A percentile compares a stretch with the other conserved stretches of the same genome.
Conservation (phyloP, 305 asterid species). For the Solanum hybrid region DNA sequence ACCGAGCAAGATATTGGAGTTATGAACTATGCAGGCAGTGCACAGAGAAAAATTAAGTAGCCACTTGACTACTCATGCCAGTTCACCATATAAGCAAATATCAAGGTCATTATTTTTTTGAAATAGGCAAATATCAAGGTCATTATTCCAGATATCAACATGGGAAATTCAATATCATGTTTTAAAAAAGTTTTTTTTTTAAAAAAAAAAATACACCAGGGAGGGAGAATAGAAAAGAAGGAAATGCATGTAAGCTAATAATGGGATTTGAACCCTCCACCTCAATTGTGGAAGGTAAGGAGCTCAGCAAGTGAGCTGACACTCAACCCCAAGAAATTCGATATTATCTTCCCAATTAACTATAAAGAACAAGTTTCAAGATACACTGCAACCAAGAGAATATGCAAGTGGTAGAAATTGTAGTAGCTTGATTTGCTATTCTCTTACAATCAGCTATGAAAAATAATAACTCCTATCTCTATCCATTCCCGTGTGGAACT, state of each 20-base stretch:
- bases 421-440: not conserved
- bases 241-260: not conserved
- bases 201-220: not conserved
- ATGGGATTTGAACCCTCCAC: not conserved
- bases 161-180: not conserved
- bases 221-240: not conserved
- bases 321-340: not conserved
- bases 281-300: not conserved
- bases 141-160: not conserved
- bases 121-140: not conserved
- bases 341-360: not conserved
- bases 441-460: not conserved
- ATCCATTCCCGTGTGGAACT: not conserved
- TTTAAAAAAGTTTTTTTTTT: not conserved
- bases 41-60: not conserved
- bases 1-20: not conserved
- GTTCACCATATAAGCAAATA: not conserved
- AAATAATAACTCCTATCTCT: not conserved
- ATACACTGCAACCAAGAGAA: not conserved
- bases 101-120: not conserved
- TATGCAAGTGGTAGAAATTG: not conserved
- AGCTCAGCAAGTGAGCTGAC: not conserved
- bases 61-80: not conserved
- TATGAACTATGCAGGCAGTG: not conserved
- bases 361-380: not conserved